Percentiles rank a stretch among this genome's conserved stretches.
Conservation (phyloP, 306 rosid species). For the Dalbergia oliveri region DNA sequence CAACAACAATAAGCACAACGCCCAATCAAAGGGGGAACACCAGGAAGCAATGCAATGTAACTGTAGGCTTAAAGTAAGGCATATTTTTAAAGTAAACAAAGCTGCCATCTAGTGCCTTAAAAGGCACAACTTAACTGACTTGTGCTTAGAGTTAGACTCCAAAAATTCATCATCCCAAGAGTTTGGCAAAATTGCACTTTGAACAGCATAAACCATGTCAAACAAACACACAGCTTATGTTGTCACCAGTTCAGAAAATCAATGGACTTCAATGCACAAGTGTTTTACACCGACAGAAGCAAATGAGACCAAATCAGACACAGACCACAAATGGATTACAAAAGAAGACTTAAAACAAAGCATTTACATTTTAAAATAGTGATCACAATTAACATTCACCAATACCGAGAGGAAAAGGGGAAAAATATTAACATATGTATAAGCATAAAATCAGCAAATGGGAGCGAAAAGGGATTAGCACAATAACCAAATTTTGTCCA, state of each 20-base stretch:
- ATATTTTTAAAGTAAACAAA: neutral
- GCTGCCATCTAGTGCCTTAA: neutral
- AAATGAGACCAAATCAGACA: neutral
- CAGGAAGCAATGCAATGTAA: conserved; percentile 20
- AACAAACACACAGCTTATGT: conserved; percentile 6
- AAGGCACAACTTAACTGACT: neutral
- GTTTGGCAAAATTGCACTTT: neutral
- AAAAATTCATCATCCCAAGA: conserved; percentile 1
- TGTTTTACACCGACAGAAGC: neutral
- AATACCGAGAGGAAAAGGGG: conserved; percentile 11
- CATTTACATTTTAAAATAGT: neutral
- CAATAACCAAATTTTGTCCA: neutral
- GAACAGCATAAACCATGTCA: conserved; percentile 19
- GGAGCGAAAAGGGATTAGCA: neutral
- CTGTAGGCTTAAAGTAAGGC: neutral
- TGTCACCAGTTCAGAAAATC: conserved; percentile 20
- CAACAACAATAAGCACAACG: neutral
- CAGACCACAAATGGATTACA: neutral
- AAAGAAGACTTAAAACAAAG: neutral
- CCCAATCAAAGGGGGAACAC: neutral
- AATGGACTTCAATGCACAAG: conserved; percentile 1
- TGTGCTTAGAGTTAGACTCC: neutral
- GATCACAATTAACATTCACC: conserved; percentile 29
- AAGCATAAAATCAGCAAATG: neutral
- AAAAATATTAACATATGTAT: neutral